These are phyloP conservation scores for Nematocida sp. DNA, from an alignment of 371 early-diverging fungal species.

Conservation along the genomic window DNA sequence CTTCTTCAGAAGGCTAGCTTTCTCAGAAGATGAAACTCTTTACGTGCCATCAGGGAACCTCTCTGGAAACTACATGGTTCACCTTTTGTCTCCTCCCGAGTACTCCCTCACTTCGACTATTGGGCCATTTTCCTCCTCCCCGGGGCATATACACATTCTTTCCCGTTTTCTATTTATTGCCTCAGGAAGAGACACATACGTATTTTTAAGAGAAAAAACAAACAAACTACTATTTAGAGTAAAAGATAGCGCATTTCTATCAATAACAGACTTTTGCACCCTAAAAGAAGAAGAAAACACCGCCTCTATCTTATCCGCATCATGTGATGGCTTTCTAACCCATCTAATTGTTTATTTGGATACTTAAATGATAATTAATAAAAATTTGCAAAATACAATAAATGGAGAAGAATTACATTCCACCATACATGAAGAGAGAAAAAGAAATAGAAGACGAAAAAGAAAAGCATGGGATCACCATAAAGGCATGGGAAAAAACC, in stretches of 20 bases:
- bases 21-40: conserved; percentile 12
- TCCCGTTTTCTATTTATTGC: conserved; percentile 40
- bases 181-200: conserved; percentile 58
- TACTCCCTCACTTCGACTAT: conserved; percentile 35
- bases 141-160: conserved; percentile 42
- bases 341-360: conserved; percentile 9
- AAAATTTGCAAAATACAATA: conserved; percentile 18
- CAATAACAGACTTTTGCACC: conserved; percentile 61
- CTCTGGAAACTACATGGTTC: conserved; percentile 34
- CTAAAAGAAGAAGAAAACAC: conserved; percentile 1
- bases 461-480: neutral
- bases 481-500: conserved; percentile 24
- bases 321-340: conserved; percentile 45
- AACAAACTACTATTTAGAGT: conserved; percentile 42
- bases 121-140: conserved; percentile 60
- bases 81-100: conserved; percentile 31
- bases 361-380: too few species aligned
- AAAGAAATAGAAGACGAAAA: conserved; percentile 23
- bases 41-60: conserved; percentile 47
- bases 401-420: conserved; percentile 13
- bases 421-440: conserved; percentile 22
- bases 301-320: conserved; percentile 17
- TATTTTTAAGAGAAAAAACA: conserved; percentile 40
- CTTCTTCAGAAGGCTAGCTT: conserved; percentile 59
- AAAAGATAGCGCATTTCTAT: conserved; percentile 59